Evolutionary conservation across 2,329 filamentous ascomycete species (phyloP).

Genomic region (Dothistroma pini): DNA sequence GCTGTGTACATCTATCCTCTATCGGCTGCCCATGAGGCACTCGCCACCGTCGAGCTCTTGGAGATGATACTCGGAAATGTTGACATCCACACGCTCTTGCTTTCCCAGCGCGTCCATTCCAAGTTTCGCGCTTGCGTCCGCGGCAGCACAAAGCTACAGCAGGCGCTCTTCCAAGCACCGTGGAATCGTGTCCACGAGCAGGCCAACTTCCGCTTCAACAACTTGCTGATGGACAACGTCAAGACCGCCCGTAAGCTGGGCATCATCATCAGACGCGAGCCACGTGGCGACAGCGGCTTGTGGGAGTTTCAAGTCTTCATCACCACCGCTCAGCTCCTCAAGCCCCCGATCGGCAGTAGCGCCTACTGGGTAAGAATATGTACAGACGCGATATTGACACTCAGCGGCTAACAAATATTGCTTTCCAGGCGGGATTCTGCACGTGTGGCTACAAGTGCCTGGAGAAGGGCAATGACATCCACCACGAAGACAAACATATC

Average conservation of each 20-base stretch:
- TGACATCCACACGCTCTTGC: conserved; percentile 3
- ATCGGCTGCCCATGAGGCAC: not conserved
- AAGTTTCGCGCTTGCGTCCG: not conserved
- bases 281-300: not conserved
- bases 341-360: not conserved
- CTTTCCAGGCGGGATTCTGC: not conserved
- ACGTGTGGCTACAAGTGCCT: not conserved
- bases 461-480: not conserved
- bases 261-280: not conserved
- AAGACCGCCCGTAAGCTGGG: not conserved
- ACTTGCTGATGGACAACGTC: not conserved
- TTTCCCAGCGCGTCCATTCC: conserved; percentile 1
- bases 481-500: not conserved
- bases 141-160: not conserved
- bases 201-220: not conserved
- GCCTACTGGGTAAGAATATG: not conserved
- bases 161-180: not conserved
- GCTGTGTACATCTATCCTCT: not conserved
- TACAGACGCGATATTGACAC: not conserved
- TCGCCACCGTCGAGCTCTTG: conserved; percentile 6
- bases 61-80: conserved; percentile 4
- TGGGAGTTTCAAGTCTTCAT: not conserved
- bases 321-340: not conserved
- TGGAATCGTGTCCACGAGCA: not conserved
- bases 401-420: not conserved